phyloP scores from a whole-genome alignment of 163 green algal genomes.

The Coccomyxa subellipsoidea region DNA sequence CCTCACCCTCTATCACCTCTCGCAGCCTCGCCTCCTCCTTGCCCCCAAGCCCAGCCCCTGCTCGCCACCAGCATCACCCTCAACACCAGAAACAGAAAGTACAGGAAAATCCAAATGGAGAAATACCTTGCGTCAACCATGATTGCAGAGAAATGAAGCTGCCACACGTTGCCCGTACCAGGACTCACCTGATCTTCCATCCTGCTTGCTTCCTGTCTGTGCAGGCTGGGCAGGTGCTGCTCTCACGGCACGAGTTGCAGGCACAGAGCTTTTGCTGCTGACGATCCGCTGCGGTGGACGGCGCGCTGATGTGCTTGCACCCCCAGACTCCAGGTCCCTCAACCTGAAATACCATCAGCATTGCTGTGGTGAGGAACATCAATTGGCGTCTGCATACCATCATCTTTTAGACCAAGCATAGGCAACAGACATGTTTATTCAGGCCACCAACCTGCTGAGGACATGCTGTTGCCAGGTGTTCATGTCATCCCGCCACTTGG shows the following conservation, averaged over 20 bases:
- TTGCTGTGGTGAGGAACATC: too few species aligned
- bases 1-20: constrained; percentile 52
- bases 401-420: too few species aligned
- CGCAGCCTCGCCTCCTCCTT: constrained; percentile 34
- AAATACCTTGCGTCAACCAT: too few species aligned
- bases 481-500: constrained; percentile 40
- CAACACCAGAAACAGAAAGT: too few species aligned
- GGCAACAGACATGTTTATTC: too few species aligned
- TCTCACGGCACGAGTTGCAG: neutral
- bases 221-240: neutral
- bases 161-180: too few species aligned
- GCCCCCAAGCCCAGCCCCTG: neutral
- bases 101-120: too few species aligned
- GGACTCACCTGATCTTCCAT: neutral
- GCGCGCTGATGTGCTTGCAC: constrained; percentile 3
- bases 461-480: constrained; percentile 34
- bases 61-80: neutral
- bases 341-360: constrained; percentile 17
- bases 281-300: neutral
- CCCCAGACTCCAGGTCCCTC: constrained; percentile 13
- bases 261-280: neutral
- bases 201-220: neutral
- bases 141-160: too few species aligned
- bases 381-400: too few species aligned
- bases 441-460: constrained; percentile 21